Evolutionary conservation across 208 protist genomes (phyloP), one percentile per base, ranked within the genome.

Genomic region (Leishmania major): DNA sequence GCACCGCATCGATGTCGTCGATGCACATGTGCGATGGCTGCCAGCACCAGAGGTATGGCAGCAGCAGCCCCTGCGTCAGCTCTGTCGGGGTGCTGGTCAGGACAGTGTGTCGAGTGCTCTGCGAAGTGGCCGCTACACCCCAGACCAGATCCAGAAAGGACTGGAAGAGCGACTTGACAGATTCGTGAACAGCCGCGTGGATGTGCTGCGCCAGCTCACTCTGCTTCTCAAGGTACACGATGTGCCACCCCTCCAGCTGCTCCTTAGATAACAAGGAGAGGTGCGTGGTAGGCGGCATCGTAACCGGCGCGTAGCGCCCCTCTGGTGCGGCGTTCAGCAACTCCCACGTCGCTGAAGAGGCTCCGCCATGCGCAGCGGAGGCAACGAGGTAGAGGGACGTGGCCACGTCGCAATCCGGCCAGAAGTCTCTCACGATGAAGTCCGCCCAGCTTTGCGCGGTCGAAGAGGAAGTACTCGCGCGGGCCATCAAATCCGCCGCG

Each of bases 1-100:
- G 82, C 62, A 97, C 43, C n/a, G 84, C 83, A 62, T 95, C 92
- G 66, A 92, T 81, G 80, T 97, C 92, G 79, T 97, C 94, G 64
- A 97, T 77, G 66, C 94, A 84, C 40, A 97, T 59, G 47, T 90
- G 79, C 51, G 84, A 67, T 1, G 94, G 94, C 62, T 88, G 82
- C 91, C 91, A 97, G n/a, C 77, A 80, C 84, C 86, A 93, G 55
- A 96, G 79, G 69, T 91, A 94, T 35, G 90, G 82, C 57, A 97
- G 71, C 49, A 84, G 81, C 81, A 82, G 77, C 4, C 80, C 75
- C 45, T 88, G 85, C 74, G 93, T 80, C 66, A 95, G 75, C 66
- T 90, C 87, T 15, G 57, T 57, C 43, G 84, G 81, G 22, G 87
- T 91, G 76, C 86, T 86, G 3, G 83, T 82, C 51, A 96, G 5